Evolutionary conservation across 169 alveolate species (phyloP), one percentile per base, ranked within the genome.

Genomic region (Ichthyophthirius multifiliis): DNA sequence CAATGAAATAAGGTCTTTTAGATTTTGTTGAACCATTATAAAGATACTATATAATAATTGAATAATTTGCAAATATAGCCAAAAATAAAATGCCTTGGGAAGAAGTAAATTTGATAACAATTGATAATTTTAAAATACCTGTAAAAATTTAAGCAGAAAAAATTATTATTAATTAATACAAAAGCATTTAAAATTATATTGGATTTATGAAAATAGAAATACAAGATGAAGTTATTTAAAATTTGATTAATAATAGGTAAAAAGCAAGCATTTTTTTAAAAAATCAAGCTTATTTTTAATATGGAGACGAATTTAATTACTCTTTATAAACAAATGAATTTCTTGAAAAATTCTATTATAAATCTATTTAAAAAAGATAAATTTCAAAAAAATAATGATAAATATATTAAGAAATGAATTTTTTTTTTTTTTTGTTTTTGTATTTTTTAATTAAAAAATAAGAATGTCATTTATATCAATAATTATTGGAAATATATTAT

Each of bases 81-180:
- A 20, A 55, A 23, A 55, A 55, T 13, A 55, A 55, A 55, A 55
- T 55, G 71, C 71, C 71, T 27, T 55, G 71, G 71, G 71, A 55
- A 20, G 71, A 55, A 4, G 31, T 55, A 15, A 27, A 20, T 23
- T 23, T 55, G 1, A 55, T 55, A 27, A 27, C 71, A 20, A 55
- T 55, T 55, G 71, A 55, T 27, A 55, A 55, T 18, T 55, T 55
- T 23, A 55, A 55, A 18, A 55, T 55, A 55, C 71, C 71, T 55
- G 71, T 55, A 27, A 55, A 55, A 27, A 39, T 55, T 4, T 27
- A 55, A 27, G 71, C 71, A 27, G 71, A 55, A 23, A 55, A 55
- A 27, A 55, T 55, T 1, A 55, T 39, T 27, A 27, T 55, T 6
- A 55, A 55, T 55, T 27, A 55, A 55, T 55, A 55, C 31, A 55